A percentile compares a stretch with the other conserved stretches of the same genome.
Evolutionary conservation across 2,329 filamentous ascomycete species (phyloP).

Genomic region (Pseudovirgaria hyperparasitica): DNA sequence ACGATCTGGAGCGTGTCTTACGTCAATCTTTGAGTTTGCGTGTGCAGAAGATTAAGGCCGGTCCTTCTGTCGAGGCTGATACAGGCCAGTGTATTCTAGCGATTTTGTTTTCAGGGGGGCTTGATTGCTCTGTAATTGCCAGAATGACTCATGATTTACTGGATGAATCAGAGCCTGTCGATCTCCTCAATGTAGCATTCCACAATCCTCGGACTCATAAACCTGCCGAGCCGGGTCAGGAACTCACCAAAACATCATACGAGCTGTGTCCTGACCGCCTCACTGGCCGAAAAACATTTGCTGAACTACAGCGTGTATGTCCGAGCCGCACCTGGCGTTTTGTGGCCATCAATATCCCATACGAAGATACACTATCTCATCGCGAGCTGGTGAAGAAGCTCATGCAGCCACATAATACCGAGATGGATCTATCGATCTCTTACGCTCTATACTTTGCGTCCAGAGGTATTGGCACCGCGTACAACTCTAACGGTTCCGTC

Average conservation of each 20-base stretch:
- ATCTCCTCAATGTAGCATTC: conserved; percentile 91
- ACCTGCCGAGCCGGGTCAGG: conserved; percentile 7
- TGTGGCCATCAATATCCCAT: conserved; percentile 73
- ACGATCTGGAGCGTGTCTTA: conserved; percentile 41
- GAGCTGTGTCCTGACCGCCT: conserved; percentile 82
- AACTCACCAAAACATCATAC: conserved; percentile 45
- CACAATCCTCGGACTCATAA: conserved; percentile 66
- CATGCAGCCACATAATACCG: conserved; percentile 88
- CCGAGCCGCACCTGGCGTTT: conserved; percentile 69
- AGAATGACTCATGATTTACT: conserved; percentile 67
- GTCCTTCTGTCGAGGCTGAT: not conserved
- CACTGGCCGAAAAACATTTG: conserved; percentile 68
- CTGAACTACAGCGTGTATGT: conserved; percentile 60
- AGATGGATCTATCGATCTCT: conserved; percentile 96
- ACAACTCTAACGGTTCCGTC: conserved; percentile 13
- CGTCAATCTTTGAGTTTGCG: conserved; percentile 50
- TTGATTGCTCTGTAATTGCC: conserved; percentile 85
- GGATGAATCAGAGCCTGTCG: conserved; percentile 55
- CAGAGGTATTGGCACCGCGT: conserved; percentile 48
- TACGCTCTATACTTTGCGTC: conserved; percentile 92
- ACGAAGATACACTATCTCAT: conserved; percentile 57
- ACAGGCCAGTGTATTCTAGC: conserved; percentile 51
- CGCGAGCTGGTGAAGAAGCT: conserved; percentile 57
- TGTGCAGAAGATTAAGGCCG: conserved; percentile 10
- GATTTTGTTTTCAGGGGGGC: conserved; percentile 82